Evolutionary conservation across 2,329 filamentous ascomycete genomes (phyloP).

Genomic region (Fusarium brevicatenulatum): DNA sequence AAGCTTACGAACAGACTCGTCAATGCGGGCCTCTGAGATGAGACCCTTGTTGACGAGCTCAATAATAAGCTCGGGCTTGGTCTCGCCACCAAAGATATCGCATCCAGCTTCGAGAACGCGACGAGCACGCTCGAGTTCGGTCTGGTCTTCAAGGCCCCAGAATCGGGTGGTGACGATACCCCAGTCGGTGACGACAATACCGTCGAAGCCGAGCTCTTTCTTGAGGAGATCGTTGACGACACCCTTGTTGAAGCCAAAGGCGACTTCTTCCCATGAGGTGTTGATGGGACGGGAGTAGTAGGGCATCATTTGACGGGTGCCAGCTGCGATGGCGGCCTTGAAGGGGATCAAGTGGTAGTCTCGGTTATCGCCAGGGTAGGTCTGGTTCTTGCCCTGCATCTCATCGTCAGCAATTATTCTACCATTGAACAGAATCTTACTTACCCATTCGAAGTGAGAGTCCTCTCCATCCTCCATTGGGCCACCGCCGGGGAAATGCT

Average conservation of each 20-base stretch:
- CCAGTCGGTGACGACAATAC: slow-evolving; percentile 64
- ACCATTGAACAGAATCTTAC: background rate
- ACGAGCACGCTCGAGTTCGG: slow-evolving; percentile 49
- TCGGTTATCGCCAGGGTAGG: slow-evolving; percentile 60
- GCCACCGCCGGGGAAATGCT: slow-evolving; percentile 64
- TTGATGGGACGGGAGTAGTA: slow-evolving; percentile 61
- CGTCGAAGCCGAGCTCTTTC: slow-evolving; percentile 59
- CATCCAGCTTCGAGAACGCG: slow-evolving; percentile 60
- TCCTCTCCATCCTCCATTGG: slow-evolving; percentile 61
- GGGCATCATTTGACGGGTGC: slow-evolving; percentile 62
- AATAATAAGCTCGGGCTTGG: slow-evolving; percentile 57
- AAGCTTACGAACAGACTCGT: slow-evolving; percentile 57
- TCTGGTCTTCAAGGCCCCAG: slow-evolving; percentile 60
- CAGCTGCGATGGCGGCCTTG: slow-evolving; percentile 59
- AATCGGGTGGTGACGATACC: slow-evolving; percentile 62
- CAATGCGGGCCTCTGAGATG: slow-evolving; percentile 54
- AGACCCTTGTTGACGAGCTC: slow-evolving; percentile 56
- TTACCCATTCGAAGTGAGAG: slow-evolving; percentile 57
- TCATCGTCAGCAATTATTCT: slow-evolving; percentile 34
- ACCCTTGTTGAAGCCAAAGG: slow-evolving; percentile 61
- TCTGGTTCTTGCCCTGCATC: slow-evolving; percentile 58
- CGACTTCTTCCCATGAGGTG: slow-evolving; percentile 58
- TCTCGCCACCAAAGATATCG: slow-evolving; percentile 64
- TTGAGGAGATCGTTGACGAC: slow-evolving; percentile 61
- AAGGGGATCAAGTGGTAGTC: slow-evolving; percentile 63